These are phyloP conservation scores for Neonectria sp. DNA, from an alignment of 2,329 filamentous ascomycete species.

Conservation along the genomic window DNA sequence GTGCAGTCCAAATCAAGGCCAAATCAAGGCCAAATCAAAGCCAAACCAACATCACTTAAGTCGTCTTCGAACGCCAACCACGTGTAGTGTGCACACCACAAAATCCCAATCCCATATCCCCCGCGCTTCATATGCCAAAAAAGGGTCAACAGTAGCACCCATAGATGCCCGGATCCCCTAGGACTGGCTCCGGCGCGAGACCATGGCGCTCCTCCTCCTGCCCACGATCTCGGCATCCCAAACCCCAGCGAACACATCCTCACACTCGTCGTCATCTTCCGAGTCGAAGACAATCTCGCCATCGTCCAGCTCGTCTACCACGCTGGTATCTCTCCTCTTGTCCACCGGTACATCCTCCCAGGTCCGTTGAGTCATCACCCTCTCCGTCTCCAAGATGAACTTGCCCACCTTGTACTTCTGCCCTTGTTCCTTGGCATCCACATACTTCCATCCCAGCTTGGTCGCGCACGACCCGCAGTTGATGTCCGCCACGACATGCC, in stretches of 20 bases:
- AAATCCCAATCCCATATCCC: conserved; percentile 10
- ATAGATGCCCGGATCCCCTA: conserved; percentile 24
- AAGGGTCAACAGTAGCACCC: conserved; percentile 7
- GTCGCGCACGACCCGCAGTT: conserved; percentile 68
- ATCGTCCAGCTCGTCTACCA: conserved; percentile 30
- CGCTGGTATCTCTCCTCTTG: conserved; percentile 22
- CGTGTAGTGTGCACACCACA: conserved; percentile 15
- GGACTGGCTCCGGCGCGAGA: conserved; percentile 46
- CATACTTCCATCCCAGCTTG: conserved; percentile 78
- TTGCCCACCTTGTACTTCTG: conserved; percentile 80
- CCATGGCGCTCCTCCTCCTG: conserved; percentile 60
- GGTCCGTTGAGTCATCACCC: conserved; percentile 65
- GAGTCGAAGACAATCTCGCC: conserved; percentile 70
- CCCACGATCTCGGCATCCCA: conserved; percentile 71
- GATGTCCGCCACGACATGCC: conserved; percentile 76
- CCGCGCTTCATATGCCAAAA: background rate
- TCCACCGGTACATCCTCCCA: conserved; percentile 62
- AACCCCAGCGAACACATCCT: conserved; percentile 74
- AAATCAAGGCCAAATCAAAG: conserved; percentile 17
- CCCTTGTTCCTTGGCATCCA: conserved; percentile 71
- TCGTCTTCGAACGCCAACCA: conserved; percentile 41
- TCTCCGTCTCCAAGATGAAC: conserved; percentile 75
- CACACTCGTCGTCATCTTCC: conserved; percentile 76
- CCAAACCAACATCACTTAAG: conserved; percentile 10
- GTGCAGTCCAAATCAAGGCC: conserved; percentile 19